phyloP scores from a whole-genome alignment of 805 yeast genomes.

The Gaillardinia entomophila region DNA sequence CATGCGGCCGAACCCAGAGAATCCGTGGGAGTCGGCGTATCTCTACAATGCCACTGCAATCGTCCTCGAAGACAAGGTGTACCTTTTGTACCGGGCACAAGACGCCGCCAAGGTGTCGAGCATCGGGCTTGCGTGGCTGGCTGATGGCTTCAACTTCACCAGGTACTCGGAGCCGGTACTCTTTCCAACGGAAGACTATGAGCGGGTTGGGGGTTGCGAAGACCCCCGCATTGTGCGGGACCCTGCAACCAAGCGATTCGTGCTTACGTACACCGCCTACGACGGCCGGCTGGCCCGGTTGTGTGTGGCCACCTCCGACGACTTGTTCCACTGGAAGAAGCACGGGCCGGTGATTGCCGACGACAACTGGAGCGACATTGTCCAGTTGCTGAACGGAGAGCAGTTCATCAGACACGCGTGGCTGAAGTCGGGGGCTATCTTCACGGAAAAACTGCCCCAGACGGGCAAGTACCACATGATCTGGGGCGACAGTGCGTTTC shows the following conservation, averaged over 20 bases:
- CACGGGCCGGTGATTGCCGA: conserved; percentile 25
- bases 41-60: conserved; percentile 39
- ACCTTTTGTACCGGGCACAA: conserved; percentile 35
- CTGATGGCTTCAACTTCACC: conserved; percentile 30
- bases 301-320: conserved; percentile 33
- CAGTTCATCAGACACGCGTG: conserved; percentile 24
- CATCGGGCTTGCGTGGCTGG: conserved; percentile 37
- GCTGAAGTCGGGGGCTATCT: conserved; percentile 39
- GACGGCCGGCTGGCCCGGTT: conserved; percentile 28
- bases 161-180: conserved; percentile 26
- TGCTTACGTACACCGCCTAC: conserved; percentile 37
- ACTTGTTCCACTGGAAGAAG: conserved; percentile 34
- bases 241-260: conserved; percentile 26
- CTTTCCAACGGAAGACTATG: conserved; percentile 34
- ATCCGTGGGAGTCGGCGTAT: conserved; percentile 33
- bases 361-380: conserved; percentile 27
- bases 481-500: conserved; percentile 37
- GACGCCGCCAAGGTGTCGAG: conserved; percentile 24
- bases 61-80: conserved; percentile 32
- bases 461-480: conserved; percentile 38
- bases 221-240: conserved; percentile 39
- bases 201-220: conserved; percentile 36
- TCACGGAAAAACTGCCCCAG: conserved; percentile 19
- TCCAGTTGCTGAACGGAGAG: conserved; percentile 10
- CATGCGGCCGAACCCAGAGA: conserved; percentile 29